These are phyloP conservation scores for Microcera coccophila DNA, from an alignment of 2,329 filamentous ascomycete genomes.

Conservation along the genomic window DNA sequence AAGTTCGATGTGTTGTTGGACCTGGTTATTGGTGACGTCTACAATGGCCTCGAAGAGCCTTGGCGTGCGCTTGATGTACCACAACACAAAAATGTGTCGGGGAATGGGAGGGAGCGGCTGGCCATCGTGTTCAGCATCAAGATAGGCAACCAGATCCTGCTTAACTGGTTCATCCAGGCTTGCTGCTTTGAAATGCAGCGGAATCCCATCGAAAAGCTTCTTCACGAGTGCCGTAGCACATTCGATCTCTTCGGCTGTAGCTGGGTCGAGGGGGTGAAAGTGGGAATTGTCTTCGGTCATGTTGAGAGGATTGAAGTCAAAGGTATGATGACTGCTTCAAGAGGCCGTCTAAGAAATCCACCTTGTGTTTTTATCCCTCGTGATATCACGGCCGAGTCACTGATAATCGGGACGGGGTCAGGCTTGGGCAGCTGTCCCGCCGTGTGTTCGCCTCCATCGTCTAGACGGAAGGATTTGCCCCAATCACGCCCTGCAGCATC, in stretches of 20 bases:
- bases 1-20: background rate
- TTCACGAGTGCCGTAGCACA: slow-evolving; percentile 1
- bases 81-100: slow-evolving; percentile 1
- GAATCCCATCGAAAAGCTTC: background rate
- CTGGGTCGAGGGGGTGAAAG: slow-evolving; percentile 10
- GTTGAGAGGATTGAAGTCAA: too few species aligned
- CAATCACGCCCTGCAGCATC: too few species aligned
- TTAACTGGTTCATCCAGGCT: slow-evolving; percentile 7
- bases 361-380: too few species aligned
- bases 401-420: too few species aligned
- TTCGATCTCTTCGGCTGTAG: slow-evolving; percentile 3
- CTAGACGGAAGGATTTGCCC: too few species aligned
- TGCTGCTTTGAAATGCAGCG: slow-evolving; percentile 5
- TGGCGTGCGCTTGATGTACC: background rate
- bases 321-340: too few species aligned
- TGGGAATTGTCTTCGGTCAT: slow-evolving; percentile 1
- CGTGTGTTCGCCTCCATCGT: too few species aligned
- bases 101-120: slow-evolving; percentile 2
- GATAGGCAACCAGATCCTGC: slow-evolving; percentile 3
- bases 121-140: slow-evolving; percentile 6
- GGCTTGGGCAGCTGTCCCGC: too few species aligned
- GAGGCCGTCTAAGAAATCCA: too few species aligned
- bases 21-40: background rate
- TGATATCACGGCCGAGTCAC: too few species aligned
- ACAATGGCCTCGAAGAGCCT: slow-evolving; percentile 6